Percentiles rank a stretch among this genome's conserved stretches.
Evolutionary conservation across 768 basidiomycete genomes (phyloP).

Genomic region (Rhodotorula diobovata): DNA sequence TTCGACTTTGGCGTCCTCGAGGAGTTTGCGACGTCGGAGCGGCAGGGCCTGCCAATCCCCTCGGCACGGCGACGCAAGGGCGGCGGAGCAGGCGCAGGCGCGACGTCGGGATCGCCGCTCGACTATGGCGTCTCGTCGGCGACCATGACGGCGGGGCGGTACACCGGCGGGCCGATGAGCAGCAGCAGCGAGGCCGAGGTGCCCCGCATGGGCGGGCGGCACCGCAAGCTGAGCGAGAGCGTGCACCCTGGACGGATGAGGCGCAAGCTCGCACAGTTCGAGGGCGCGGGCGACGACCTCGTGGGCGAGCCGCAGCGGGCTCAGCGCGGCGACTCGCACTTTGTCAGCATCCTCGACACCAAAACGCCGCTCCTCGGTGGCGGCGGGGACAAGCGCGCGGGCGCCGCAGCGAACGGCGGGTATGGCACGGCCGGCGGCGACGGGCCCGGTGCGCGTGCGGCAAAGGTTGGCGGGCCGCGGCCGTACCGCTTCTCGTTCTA

Average conservation of each 20-base stretch:
- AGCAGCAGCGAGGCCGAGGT: conserved; percentile 38
- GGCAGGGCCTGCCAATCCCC: conserved; percentile 57
- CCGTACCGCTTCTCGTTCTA: conserved; percentile 99
- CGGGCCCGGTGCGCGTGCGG: no score
- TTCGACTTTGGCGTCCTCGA: conserved; percentile 78
- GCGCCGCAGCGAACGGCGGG: background rate
- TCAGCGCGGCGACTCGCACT: background rate
- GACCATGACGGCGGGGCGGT: conserved; percentile 2
- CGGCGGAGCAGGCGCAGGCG: background rate
- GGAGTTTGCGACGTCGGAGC: conserved; percentile 67
- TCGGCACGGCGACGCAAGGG: conserved; percentile 8
- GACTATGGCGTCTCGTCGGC: conserved; percentile 28
- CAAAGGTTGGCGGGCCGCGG: conserved; percentile 57
- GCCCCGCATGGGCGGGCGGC: conserved; percentile 54
- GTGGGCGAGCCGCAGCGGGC: conserved; percentile 42
- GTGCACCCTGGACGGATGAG: conserved; percentile 55
- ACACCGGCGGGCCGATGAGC: conserved; percentile 16
- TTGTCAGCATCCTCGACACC: conserved; percentile 48
- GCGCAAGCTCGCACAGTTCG: conserved; percentile 89
- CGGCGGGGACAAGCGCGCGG: conserved; percentile 29
- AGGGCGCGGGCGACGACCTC: conserved; percentile 53
- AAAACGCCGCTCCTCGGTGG: conserved; percentile 45
- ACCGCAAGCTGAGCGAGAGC: conserved; percentile 82
- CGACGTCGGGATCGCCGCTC: background rate
- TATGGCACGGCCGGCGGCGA: background rate